Evolutionary conservation across 345 rosid species (phyloP).

Genomic region (Citrus medica): DNA sequence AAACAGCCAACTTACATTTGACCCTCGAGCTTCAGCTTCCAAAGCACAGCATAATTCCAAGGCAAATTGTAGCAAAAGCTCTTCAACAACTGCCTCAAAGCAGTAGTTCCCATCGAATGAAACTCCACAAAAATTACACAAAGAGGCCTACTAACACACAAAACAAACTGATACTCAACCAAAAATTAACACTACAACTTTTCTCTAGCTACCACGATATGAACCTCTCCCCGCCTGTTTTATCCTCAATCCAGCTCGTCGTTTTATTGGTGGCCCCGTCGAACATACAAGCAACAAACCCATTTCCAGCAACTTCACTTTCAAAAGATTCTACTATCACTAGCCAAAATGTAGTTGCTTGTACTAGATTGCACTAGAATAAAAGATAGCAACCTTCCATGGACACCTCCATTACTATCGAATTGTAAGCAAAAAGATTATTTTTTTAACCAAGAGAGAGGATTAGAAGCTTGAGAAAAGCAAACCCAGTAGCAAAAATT

Average conservation of each 20-base stretch:
- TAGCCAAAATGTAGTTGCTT: not conserved
- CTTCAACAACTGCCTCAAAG: constrained; percentile 44
- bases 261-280: constrained; percentile 46
- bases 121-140: constrained; percentile 14
- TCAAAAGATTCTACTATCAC: not conserved
- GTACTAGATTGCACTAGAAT: not conserved
- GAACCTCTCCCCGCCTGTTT: constrained; percentile 66
- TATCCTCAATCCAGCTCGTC: constrained; percentile 46
- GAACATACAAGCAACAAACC: constrained; percentile 29
- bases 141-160: constrained; percentile 14
- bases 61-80: constrained; percentile 37
- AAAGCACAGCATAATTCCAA: constrained; percentile 62
- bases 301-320: constrained; percentile 29
- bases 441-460: not conserved
- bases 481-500: not conserved
- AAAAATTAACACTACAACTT: constrained; percentile 8
- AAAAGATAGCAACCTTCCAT: not conserved
- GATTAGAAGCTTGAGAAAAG: not conserved
- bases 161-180: not conserved
- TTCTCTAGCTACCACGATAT: constrained; percentile 51
- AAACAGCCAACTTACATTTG: constrained; percentile 38
- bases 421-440: not conserved
- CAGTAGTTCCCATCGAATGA: constrained; percentile 43
- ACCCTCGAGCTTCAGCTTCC: constrained; percentile 46
- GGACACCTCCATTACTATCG: not conserved